Evolutionary conservation across 805 yeast species (phyloP), one percentile per base, ranked within the genome.

Genomic region (Lachancea dasiensis): DNA sequence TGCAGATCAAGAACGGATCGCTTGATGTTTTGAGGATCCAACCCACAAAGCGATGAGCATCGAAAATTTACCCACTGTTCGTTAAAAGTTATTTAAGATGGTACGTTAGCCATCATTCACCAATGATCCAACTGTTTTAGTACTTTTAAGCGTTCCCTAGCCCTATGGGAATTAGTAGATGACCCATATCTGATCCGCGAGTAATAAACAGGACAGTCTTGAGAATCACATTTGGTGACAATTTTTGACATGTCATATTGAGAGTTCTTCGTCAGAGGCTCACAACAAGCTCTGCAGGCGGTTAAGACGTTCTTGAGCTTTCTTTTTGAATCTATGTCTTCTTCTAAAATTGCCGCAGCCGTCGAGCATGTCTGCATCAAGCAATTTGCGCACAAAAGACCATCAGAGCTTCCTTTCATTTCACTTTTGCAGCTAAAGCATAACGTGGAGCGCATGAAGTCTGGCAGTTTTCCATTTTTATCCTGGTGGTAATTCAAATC

Each of bases 121-220:
- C 59, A 56, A 9, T 40, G 15, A 29, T 56, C 46, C 11, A 52
- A 26, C 17, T 34, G 36, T 9, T 38, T 32, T 25, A 55, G 37
- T 1, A 51, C 44, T 15, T 35, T 29, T 2, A 29, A 17, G 3
- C 38, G 34, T 11, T 33, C 40, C 16, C 16, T 24, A 5, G 44
- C 27, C 17, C 46, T 51, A 7, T 43, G 35, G 28, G 54, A 51
- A 10, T 40, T 37, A 14, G 65, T 38, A 27, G 56, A 61, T 24
- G 57, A 60, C 3, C 44, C 38, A 2, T 69, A 61, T 48, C 74
- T 72, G 9, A 71, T 61, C 34, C 78, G 66, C 6, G 73, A 65
- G 50, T 69, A 84, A 51, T 69, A 83, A 0, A 78, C 62, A 0
- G 78, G 69, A 52, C 94, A 85, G 49, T 79, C 86, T 24, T 69